phyloP scores from a whole-genome alignment of 2,329 filamentous ascomycete species.

The Talaromyces sp. region DNA sequence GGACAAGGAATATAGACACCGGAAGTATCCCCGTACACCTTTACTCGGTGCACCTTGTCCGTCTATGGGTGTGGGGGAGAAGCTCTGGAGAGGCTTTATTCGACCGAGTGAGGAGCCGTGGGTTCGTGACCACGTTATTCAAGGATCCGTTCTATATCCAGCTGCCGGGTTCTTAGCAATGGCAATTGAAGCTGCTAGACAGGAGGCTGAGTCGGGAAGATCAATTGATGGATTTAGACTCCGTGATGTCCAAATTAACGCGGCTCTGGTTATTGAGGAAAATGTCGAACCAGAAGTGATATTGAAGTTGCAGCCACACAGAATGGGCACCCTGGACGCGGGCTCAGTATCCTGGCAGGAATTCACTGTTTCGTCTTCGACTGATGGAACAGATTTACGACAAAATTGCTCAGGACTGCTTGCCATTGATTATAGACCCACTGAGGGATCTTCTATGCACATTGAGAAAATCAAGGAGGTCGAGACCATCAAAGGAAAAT shows the following conservation, averaged over 20 bases:
- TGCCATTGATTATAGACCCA: slow-evolving; percentile 1
- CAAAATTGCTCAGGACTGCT: slow-evolving; percentile 4
- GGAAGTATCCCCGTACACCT: slow-evolving; percentile 4
- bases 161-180: slow-evolving; percentile 23
- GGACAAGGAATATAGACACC: slow-evolving; percentile 1
- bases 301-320: neutral
- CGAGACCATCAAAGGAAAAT: neutral
- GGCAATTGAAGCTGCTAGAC: slow-evolving; percentile 19
- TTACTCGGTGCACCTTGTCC: slow-evolving; percentile 10
- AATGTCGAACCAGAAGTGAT: neutral
- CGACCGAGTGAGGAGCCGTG: slow-evolving; percentile 24
- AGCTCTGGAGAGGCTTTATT: slow-evolving; percentile 27
- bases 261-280: neutral
- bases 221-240: neutral
- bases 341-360: neutral
- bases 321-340: neutral
- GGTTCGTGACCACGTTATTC: slow-evolving; percentile 27
- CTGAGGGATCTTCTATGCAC: neutral
- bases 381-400: neutral
- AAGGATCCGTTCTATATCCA: slow-evolving; percentile 25
- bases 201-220: neutral
- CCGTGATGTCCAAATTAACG: neutral
- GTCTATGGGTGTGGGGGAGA: slow-evolving; percentile 15
- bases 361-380: neutral
- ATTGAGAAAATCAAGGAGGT: neutral